phyloP scores from a whole-genome alignment of 2,329 filamentous ascomycete species.

The Ceratocystis alfenasii region DNA sequence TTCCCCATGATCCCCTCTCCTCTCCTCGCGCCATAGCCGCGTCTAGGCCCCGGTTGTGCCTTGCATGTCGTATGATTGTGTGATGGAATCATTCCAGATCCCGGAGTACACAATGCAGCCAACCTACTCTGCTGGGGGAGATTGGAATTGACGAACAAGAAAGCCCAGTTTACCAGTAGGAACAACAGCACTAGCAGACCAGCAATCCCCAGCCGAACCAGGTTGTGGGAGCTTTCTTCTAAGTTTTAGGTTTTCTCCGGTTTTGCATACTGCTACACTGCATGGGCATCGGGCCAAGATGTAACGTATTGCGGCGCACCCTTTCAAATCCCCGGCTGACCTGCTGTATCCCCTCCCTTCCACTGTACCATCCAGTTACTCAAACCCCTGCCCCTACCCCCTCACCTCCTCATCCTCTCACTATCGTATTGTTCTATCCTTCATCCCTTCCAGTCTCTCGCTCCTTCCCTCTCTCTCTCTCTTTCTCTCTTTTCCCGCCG shows the following conservation, averaged over 20 bases:
- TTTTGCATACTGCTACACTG: not conserved
- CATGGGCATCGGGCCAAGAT: slow-evolving; percentile 1
- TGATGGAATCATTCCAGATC: not conserved
- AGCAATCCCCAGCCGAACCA: no score
- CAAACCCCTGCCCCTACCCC: not conserved
- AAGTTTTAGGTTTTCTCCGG: not conserved
- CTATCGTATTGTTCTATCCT: not conserved
- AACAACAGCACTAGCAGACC: no score
- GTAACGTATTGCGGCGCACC: not conserved
- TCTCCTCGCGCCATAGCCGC: not conserved
- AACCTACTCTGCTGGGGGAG: not conserved
- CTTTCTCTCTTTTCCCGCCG: no score
- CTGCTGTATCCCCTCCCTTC: not conserved
- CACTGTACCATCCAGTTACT: not conserved
- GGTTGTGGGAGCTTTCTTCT: no score
- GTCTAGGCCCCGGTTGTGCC: not conserved
- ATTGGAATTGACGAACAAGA: not conserved
- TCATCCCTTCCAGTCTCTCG: not conserved
- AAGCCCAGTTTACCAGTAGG: no score
- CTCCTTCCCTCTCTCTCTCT: not conserved
- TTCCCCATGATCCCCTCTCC: not conserved
- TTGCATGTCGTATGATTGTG: slow-evolving; percentile 9
- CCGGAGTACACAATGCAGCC: not conserved
- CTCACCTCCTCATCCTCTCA: slow-evolving; percentile 30
- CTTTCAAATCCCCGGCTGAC: not conserved